A percentile compares a stretch with the other conserved stretches of the same genome.
Evolutionary conservation across 768 basidiomycete genomes (phyloP).

Genomic region (Suillus hirtellus): DNA sequence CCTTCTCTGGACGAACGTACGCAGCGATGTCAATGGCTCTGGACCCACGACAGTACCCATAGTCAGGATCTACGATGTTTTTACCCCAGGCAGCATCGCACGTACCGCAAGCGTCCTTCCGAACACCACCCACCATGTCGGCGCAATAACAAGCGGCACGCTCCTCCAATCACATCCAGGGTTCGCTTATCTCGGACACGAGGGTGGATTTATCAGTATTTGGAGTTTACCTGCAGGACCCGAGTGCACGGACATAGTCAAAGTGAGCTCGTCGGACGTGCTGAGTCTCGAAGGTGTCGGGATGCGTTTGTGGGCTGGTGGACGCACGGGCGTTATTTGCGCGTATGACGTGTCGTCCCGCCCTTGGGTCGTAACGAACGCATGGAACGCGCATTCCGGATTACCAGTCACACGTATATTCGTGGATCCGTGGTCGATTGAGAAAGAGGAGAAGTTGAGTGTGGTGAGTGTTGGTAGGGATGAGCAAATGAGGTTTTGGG

Average conservation of each 20-base stretch:
- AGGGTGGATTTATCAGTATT: constrained; percentile 85
- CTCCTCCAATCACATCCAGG: constrained; percentile 67
- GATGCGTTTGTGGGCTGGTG: constrained; percentile 84
- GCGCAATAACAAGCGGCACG: constrained; percentile 81
- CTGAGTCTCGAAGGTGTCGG: constrained; percentile 84
- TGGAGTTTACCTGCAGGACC: constrained; percentile 67
- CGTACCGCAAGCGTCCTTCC: constrained; percentile 38
- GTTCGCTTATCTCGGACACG: constrained; percentile 83
- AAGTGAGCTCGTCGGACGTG: constrained; percentile 80
- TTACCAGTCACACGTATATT: constrained; percentile 63
- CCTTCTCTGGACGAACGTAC: constrained; percentile 79
- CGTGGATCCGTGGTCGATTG: constrained; percentile 77
- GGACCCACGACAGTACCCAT: constrained; percentile 57
- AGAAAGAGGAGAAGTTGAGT: constrained; percentile 61
- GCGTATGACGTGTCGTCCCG: constrained; percentile 72
- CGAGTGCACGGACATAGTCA: constrained; percentile 71
- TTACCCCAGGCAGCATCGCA: constrained; percentile 55
- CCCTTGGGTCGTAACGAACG: constrained; percentile 88
- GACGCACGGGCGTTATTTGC: constrained; percentile 76
- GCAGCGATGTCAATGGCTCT: constrained; percentile 49
- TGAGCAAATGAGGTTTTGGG: constrained; percentile 80
- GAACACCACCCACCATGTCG: constrained; percentile 68
- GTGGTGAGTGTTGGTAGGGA: constrained; percentile 79
- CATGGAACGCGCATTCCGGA: constrained; percentile 79
- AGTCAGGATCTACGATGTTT: constrained; percentile 79